Evolutionary conservation across 2,329 filamentous ascomycete species (phyloP).

Genomic region (Trichophyton equinum): DNA sequence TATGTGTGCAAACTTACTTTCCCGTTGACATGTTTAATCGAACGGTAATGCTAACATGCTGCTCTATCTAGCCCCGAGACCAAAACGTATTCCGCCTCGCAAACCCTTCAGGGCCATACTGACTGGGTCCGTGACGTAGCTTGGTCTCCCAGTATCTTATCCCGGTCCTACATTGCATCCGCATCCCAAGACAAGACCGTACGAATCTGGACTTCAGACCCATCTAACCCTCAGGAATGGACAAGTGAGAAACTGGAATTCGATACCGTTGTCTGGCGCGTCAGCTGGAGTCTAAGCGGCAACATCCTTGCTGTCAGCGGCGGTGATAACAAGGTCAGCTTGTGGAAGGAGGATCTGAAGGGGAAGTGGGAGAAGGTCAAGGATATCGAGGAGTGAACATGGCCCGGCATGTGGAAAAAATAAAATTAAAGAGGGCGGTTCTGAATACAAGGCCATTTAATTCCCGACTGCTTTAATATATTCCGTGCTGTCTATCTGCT

Average conservation of each 20-base stretch:
- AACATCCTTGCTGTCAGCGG: conserved; percentile 91
- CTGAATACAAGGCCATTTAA: not conserved
- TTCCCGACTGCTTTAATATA: not conserved
- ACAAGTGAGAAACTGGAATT: conserved; percentile 74
- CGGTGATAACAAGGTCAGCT: conserved; percentile 87
- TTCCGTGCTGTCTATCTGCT: not conserved
- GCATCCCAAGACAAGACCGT: conserved; percentile 96
- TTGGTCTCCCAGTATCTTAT: conserved; percentile 88
- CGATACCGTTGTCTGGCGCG: conserved; percentile 82
- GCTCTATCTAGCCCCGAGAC: conserved; percentile 33
- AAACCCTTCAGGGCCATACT: conserved; percentile 61
- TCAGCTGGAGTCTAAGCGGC: conserved; percentile 94
- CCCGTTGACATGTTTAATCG: not conserved
- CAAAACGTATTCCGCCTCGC: conserved; percentile 40
- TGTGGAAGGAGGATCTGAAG: conserved; percentile 97
- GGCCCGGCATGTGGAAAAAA: not conserved
- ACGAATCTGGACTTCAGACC: conserved; percentile 83
- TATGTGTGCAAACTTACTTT: conserved; percentile 24
- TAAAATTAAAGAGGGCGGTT: not conserved
- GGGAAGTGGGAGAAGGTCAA: conserved; percentile 97
- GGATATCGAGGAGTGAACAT: conserved; percentile 68
- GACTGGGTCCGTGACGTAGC: conserved; percentile 98
- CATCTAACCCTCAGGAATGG: conserved; percentile 59
- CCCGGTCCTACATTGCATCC: conserved; percentile 92
- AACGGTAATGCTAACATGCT: not conserved